phyloP scores from a whole-genome alignment of 306 rosid species.

The Clitoria ternatea region DNA sequence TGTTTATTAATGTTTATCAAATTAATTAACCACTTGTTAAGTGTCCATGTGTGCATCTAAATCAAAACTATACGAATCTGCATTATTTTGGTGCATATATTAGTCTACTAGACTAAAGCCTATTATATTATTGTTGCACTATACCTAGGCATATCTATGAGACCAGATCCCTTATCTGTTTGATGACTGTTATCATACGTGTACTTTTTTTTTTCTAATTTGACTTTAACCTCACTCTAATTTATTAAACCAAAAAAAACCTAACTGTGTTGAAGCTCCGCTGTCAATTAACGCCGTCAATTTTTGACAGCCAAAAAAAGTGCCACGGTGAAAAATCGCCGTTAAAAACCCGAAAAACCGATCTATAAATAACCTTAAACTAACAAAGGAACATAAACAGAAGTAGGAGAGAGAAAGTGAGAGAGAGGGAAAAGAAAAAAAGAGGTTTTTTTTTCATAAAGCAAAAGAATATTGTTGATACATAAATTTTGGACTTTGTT shows the following conservation, averaged over 20 bases:
- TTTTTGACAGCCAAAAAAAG: background rate
- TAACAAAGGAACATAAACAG: conserved; percentile 16
- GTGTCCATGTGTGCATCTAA: background rate
- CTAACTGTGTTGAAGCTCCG: conserved; percentile 9
- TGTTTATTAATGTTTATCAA: no score
- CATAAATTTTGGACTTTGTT: conserved; percentile 34
- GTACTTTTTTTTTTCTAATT: background rate
- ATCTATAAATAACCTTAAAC: conserved; percentile 46
- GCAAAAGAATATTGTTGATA: conserved; percentile 37
- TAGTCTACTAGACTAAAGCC: background rate
- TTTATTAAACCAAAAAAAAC: no score
- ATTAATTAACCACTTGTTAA: background rate
- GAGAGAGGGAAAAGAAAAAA: background rate
- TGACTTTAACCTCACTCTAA: conserved; percentile 17
- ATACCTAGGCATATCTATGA: conserved; percentile 17
- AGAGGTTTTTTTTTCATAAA: conserved; percentile 25
- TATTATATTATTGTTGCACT: background rate
- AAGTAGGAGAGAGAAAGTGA: background rate
- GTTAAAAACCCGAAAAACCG: conserved; percentile 31
- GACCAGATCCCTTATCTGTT: conserved; percentile 19
- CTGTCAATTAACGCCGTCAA: conserved; percentile 32
- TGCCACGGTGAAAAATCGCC: conserved; percentile 8
- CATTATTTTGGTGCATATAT: background rate
- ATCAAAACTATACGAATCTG: background rate
- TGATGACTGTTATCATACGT: background rate